phyloP scores from a whole-genome alignment of 83 land plant genomes.

The Thuja plicata region DNA sequence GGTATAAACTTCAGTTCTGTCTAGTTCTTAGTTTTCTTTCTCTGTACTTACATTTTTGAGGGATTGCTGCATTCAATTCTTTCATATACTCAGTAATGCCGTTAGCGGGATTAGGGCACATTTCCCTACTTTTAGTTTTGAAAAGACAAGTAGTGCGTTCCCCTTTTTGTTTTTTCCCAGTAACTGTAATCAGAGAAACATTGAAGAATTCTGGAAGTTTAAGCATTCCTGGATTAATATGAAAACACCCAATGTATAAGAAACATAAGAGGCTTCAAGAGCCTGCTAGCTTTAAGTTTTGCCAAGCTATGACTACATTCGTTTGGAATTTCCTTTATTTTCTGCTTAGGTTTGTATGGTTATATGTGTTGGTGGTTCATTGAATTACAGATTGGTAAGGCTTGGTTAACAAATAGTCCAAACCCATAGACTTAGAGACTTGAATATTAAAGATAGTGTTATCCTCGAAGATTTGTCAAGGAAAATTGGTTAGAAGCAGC shows the following conservation, averaged over 20 bases:
- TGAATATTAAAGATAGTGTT: not conserved
- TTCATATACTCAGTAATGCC: not conserved
- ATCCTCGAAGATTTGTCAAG: no score
- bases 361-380: not conserved
- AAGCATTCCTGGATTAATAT: not conserved
- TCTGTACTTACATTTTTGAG: not conserved
- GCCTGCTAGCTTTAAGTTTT: not conserved
- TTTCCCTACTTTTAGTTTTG: not conserved
- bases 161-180: not conserved
- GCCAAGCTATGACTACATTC: not conserved
- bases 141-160: not conserved
- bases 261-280: not conserved
- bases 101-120: not conserved
- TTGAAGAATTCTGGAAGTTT: not conserved
- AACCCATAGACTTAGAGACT: not conserved
- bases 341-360: no score
- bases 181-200: not conserved
- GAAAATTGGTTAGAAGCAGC: no score
- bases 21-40: not conserved
- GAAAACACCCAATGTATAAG: not conserved
- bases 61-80: not conserved
- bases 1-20: conserved; percentile 38
- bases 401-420: not conserved
- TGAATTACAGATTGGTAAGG: not conserved
- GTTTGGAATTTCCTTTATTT: no score